phyloP scores from a whole-genome alignment of 2,329 filamentous ascomycete species.

The Penicillium sp. region DNA sequence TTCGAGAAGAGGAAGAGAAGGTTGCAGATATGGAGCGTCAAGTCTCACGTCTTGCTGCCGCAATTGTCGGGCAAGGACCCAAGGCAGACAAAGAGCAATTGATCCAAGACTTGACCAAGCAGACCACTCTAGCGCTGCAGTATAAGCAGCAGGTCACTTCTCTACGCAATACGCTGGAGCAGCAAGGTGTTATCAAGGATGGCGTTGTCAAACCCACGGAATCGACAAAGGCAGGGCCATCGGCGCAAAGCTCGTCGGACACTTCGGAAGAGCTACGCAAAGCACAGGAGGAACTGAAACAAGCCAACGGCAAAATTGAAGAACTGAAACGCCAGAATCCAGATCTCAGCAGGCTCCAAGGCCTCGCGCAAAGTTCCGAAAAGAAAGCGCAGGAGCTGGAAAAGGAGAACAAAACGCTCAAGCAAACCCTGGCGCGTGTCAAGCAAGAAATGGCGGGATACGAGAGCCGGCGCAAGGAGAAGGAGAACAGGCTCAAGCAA shows the following conservation, averaged over 20 bases:
- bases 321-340: slow-evolving; percentile 34
- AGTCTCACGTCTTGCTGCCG: slow-evolving; percentile 45
- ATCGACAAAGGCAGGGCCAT: slow-evolving; percentile 19
- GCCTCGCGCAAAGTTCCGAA: slow-evolving; percentile 42
- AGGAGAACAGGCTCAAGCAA: slow-evolving; percentile 44
- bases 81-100: slow-evolving; percentile 42
- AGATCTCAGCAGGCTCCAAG: slow-evolving; percentile 38
- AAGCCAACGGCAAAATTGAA: slow-evolving; percentile 38
- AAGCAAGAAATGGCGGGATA: slow-evolving; percentile 34
- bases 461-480: slow-evolving; percentile 41
- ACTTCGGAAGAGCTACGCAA: slow-evolving; percentile 32
- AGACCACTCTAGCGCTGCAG: slow-evolving; percentile 47
- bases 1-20: slow-evolving; percentile 53
- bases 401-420: slow-evolving; percentile 44
- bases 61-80: slow-evolving; percentile 36
- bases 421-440: slow-evolving; percentile 42
- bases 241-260: slow-evolving; percentile 19
- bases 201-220: slow-evolving; percentile 25
- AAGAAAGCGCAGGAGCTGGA: slow-evolving; percentile 43
- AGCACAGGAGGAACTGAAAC: slow-evolving; percentile 36
- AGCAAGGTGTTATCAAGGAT: slow-evolving; percentile 40
- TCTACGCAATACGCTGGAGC: slow-evolving; percentile 40
- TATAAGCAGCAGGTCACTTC: slow-evolving; percentile 46
- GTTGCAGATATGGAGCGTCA: slow-evolving; percentile 47
- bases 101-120: slow-evolving; percentile 45